Evolutionary conservation across 495 filamentous ascomycete genomes (phyloP).

Genomic region (Neurospora cerealis): DNA sequence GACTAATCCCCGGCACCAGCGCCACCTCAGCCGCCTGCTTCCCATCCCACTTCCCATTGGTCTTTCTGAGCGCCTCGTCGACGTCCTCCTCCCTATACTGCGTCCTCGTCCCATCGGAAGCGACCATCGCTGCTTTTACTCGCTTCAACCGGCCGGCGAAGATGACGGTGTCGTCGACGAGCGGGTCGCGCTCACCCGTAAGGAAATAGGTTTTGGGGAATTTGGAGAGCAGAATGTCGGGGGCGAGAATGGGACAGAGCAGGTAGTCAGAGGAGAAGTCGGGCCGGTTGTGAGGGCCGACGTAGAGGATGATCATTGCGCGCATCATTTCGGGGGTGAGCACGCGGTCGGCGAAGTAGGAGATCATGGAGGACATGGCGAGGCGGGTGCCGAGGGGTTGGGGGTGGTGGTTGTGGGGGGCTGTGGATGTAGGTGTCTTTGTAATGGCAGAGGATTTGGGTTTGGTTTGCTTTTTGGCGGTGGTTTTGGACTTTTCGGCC

Average conservation of each 20-base stretch:
- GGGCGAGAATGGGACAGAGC: conserved; percentile 80
- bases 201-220: conserved; percentile 92
- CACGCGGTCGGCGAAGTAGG: conserved; percentile 93
- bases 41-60: conserved; percentile 51
- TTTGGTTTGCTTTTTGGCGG: background rate
- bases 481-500: background rate
- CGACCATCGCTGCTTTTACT: conserved; percentile 58
- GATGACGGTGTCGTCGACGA: conserved; percentile 94
- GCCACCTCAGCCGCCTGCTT: conserved; percentile 70
- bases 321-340: conserved; percentile 97
- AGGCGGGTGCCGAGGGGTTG: conserved; percentile 74
- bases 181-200: conserved; percentile 87
- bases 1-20: conserved; percentile 76
- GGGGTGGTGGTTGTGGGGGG: conserved; percentile 32
- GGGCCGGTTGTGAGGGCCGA: conserved; percentile 84
- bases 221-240: conserved; percentile 64
- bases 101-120: conserved; percentile 15
- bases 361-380: conserved; percentile 90
- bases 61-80: background rate
- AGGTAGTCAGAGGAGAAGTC: conserved; percentile 89
- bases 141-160: conserved; percentile 81
- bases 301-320: conserved; percentile 96
- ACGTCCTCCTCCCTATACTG: conserved; percentile 23
- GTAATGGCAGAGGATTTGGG: background rate
- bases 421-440: conserved; percentile 11